Evolutionary conservation across 1,284 basidiomycete species (phyloP).

Genomic region (Pholiota adiposa): DNA sequence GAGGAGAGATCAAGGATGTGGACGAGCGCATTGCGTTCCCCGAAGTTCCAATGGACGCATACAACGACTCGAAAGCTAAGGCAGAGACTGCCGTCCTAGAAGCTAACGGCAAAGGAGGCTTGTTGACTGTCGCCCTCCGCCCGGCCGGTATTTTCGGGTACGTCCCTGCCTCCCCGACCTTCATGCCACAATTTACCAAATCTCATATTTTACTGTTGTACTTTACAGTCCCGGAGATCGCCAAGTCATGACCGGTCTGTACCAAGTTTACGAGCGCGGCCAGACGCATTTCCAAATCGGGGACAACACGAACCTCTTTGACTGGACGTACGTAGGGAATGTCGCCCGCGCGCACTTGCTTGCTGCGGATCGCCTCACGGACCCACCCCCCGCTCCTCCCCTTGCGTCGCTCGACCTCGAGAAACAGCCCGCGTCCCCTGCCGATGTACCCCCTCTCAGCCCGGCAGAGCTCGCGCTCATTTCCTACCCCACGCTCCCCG

Average conservation of each 20-base stretch:
- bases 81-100: conserved; percentile 86
- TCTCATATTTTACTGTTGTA: conserved; percentile 3
- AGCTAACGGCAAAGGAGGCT: conserved; percentile 83
- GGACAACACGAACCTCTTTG: conserved; percentile 91
- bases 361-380: conserved; percentile 84
- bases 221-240: conserved; percentile 83
- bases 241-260: conserved; percentile 83
- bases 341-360: conserved; percentile 95
- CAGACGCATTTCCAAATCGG: conserved; percentile 96
- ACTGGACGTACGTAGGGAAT: conserved; percentile 98
- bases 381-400: conserved; percentile 43
- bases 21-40: conserved; percentile 90
- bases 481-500: conserved; percentile 61
- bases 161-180: conserved; percentile 30
- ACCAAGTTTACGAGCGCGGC: conserved; percentile 79
- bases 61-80: conserved; percentile 96
- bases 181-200: too few species aligned
- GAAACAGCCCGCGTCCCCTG: conserved; percentile 38
- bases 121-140: conserved; percentile 89
- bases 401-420: conserved; percentile 32
- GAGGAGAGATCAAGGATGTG: conserved; percentile 79
- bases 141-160: conserved; percentile 98
- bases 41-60: conserved; percentile 82
- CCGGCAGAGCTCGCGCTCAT: conserved; percentile 50
- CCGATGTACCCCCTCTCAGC: conserved; percentile 43